phyloP scores from a whole-genome alignment of 73 alveolate species.

The Paramecium pentaurelia region DNA sequence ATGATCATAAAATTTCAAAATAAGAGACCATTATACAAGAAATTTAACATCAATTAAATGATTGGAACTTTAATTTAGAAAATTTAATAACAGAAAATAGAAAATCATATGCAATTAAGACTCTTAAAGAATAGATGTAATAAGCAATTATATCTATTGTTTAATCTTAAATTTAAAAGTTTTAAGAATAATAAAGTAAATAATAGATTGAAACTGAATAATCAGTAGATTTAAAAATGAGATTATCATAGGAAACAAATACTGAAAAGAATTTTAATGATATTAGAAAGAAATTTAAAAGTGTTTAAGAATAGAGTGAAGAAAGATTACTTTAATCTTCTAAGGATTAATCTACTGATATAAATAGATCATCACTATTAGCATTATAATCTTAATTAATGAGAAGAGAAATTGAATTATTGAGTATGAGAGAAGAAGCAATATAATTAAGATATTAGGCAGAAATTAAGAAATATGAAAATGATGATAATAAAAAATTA shows the following conservation, averaged over 20 bases:
- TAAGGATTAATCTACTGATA: neutral
- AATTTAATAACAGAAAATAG: neutral
- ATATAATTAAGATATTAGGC: constrained; percentile 6
- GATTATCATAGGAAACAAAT: neutral
- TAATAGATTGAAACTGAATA: neutral
- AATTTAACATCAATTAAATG: neutral
- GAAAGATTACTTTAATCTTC: neutral
- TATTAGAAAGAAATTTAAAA: neutral
- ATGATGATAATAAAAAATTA: neutral
- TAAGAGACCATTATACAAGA: neutral
- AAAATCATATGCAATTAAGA: neutral
- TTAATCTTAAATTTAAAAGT: neutral
- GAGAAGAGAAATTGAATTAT: constrained; percentile 18
- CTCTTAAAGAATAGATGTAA: neutral
- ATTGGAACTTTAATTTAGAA: neutral
- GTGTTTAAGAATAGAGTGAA: neutral
- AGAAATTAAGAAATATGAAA: neutral
- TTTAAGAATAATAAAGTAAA: neutral
- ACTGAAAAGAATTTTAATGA: constrained; percentile 35
- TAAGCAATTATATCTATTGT: neutral
- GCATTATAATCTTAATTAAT: neutral
- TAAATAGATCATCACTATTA: neutral
- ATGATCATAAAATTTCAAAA: neutral
- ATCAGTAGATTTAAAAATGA: neutral
- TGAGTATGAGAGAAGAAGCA: constrained; percentile 37